Base-by-base conservation (phyloP, 768 basidiomycete species). In the Xerocomus potaroensis region DNA sequence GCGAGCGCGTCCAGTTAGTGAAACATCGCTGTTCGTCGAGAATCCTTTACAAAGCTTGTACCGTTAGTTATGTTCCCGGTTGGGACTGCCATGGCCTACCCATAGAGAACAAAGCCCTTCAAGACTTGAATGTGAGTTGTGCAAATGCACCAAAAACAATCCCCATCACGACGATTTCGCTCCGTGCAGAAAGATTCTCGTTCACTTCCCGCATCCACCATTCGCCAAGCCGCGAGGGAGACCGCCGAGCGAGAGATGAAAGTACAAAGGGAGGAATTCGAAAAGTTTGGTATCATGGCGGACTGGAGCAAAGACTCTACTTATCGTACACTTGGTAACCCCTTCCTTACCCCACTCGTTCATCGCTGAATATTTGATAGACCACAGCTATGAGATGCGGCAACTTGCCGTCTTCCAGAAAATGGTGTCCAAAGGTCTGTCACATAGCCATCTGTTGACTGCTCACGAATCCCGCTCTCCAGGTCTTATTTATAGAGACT, bases 41-140 rank as follows among this genome's bases (percentile, higher is more conserved):
- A 36, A 35, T 18, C 41, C 50, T 33, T 51, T 23, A 31, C 12
- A 2, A 24, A 29, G n/a, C 24, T 45, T 41, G 45, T 43, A 31
- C 33, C 29, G 11, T n/a, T 47, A 97, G 95, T 59, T 97, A 94
- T 68, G 67, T 88, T 12, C 94, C 95, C 29, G 95, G 95, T 9
- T 99, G 92, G 91, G 95, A 99, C 60, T 98, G 95, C 58, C 95
- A 99, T 63, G 95, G 95, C 6, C 79, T 97, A 11, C 95, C 95
- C 0, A 97, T 98, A 50, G 95, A 98, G 64, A 91, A 91, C 55
- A 97, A 96, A 59, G 89, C 93, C 0, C 69, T 99, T 29, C 73
- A 85, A 49, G 78, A 85, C 19, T 72, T 95, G 22, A 76, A 79
- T 45, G 89, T 89, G 60, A 45, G 9, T 16, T n/a, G 34, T 12